phyloP scores from a whole-genome alignment of 768 basidiomycete species.

The Mycena rebaudengoi region DNA sequence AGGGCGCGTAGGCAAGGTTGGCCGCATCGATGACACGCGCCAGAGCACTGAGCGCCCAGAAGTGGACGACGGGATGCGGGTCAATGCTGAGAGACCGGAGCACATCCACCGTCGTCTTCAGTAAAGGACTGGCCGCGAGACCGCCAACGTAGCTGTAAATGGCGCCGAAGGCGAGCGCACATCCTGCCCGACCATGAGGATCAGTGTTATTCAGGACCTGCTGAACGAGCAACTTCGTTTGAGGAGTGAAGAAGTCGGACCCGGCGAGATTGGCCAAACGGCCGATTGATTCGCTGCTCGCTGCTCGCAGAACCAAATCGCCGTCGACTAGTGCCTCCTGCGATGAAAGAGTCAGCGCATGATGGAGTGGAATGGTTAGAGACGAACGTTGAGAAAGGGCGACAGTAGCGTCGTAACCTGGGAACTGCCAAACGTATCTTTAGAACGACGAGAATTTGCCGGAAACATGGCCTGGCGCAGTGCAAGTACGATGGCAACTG shows the following conservation, averaged over 20 bases:
- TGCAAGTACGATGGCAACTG: conserved; percentile 76
- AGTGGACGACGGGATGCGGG: conserved; percentile 96
- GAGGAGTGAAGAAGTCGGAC: conserved; percentile 82
- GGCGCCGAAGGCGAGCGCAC: conserved; percentile 90
- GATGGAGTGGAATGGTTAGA: background rate
- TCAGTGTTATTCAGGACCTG: conserved; percentile 95
- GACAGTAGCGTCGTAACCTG: conserved; percentile 71
- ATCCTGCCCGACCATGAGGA: conserved; percentile 91
- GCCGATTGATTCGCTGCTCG: conserved; percentile 90
- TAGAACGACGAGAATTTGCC: conserved; percentile 61
- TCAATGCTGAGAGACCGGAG: conserved; percentile 95
- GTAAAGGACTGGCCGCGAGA: conserved; percentile 90
- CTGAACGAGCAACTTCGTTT: conserved; percentile 91
- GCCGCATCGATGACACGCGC: conserved; percentile 90
- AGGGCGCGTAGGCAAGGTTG: conserved; percentile 90
- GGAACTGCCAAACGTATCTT: conserved; percentile 71
- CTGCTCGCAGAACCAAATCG: conserved; percentile 77
- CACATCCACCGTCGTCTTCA: conserved; percentile 96
- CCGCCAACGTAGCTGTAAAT: conserved; percentile 94
- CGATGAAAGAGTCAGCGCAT: conserved; percentile 5
- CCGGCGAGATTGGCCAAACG: conserved; percentile 85
- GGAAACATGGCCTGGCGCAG: conserved; percentile 63
- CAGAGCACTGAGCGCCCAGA: conserved; percentile 88
- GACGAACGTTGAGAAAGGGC: conserved; percentile 77
- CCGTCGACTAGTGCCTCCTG: conserved; percentile 86